Evolutionary conservation across 2,329 filamentous ascomycete species (phyloP).

Genomic region (Xylaria polymorpha): DNA sequence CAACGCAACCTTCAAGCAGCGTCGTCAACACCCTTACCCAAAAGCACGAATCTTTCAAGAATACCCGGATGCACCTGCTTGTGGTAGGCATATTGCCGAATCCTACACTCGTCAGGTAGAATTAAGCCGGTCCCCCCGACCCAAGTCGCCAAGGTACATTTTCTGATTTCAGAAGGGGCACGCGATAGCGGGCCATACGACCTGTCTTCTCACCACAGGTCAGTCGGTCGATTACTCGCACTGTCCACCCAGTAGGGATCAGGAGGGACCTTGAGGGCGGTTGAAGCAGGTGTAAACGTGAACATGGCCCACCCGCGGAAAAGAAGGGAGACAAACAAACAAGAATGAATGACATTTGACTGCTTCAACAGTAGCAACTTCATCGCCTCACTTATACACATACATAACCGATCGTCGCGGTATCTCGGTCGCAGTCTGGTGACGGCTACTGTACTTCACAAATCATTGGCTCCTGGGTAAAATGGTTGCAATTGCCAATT

Average conservation of each 20-base stretch:
- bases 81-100: not conserved
- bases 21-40: constrained; percentile 7
- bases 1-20: constrained; percentile 7
- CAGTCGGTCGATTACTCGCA: constrained; percentile 12
- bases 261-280: not conserved
- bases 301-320: constrained; percentile 5
- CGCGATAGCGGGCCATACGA: constrained; percentile 15
- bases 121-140: constrained; percentile 33
- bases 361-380: constrained; percentile 4
- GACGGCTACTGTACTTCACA: constrained; percentile 18
- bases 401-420: not conserved
- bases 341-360: not conserved
- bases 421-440: not conserved
- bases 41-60: constrained; percentile 22
- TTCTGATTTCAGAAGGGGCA: constrained; percentile 14
- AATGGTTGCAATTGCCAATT: constrained; percentile 44
- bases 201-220: not conserved
- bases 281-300: not conserved
- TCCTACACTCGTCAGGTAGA: constrained; percentile 24
- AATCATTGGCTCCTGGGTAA: constrained; percentile 15
- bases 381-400: not conserved
- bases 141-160: constrained; percentile 14
- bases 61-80: constrained; percentile 7
- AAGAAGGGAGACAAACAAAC: not conserved
- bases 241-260: constrained; percentile 23